These are phyloP conservation scores for Chamaecyparis obtusa DNA, from an alignment of 75 land plant species.

Conservation along the genomic window DNA sequence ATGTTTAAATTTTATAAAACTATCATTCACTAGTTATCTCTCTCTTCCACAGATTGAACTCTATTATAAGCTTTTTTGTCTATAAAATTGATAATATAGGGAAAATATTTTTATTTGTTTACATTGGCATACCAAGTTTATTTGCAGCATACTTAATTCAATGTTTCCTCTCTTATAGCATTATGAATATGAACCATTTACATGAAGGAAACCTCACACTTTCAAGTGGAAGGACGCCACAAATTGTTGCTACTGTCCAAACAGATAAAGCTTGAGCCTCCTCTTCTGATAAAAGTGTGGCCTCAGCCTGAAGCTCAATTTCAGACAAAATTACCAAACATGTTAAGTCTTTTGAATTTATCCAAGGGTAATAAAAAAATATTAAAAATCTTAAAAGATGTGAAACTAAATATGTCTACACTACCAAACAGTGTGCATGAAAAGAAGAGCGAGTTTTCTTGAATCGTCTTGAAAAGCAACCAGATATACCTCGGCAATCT, in stretches of 20 bases:
- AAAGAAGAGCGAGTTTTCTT: neutral
- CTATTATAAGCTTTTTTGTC: neutral
- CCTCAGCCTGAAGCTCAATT: slow-evolving; percentile 47
- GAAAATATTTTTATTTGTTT: neutral
- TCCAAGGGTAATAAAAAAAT: neutral
- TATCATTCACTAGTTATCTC: neutral
- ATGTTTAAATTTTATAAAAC: neutral
- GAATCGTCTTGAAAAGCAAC: neutral
- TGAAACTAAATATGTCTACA: neutral
- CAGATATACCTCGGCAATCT: slow-evolving; percentile 71
- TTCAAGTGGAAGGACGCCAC: slow-evolving; percentile 84
- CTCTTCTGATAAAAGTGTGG: slow-evolving; percentile 71
- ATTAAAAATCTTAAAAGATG: neutral
- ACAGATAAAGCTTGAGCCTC: slow-evolving; percentile 78
- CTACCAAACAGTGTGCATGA: neutral
- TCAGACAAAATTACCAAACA: slow-evolving; percentile 13
- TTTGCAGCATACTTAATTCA: neutral
- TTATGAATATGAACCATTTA: neutral
- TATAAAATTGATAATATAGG: neutral
- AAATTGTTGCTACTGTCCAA: slow-evolving; percentile 89
- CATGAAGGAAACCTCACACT: slow-evolving; percentile 48
- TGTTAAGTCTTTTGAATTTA: neutral
- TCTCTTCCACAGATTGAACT: neutral
- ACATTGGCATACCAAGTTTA: neutral
- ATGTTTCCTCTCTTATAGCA: neutral